Percentiles rank a stretch among this genome's conserved stretches.
Conservation (phyloP, 768 basidiomycete genomes). For the Cyathus striatus region DNA sequence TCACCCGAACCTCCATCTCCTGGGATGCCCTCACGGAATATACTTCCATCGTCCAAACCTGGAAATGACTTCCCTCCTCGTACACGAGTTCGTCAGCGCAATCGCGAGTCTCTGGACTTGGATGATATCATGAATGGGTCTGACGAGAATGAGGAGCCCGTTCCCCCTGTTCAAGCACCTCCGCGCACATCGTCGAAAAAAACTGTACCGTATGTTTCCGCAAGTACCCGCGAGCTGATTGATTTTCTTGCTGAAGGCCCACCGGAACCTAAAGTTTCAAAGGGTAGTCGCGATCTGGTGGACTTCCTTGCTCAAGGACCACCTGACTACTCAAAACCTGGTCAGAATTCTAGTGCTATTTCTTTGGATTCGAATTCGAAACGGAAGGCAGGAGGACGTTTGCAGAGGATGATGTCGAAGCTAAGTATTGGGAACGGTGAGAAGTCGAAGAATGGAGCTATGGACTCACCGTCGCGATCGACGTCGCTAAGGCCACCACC, state of each 20-base stretch:
- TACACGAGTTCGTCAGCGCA: conserved; percentile 46
- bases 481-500: conserved; percentile 1
- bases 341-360: conserved; percentile 24
- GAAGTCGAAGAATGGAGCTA: conserved; percentile 17
- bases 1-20: conserved; percentile 12
- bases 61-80: conserved; percentile 37
- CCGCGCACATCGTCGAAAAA: conserved; percentile 13
- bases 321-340: conserved; percentile 17
- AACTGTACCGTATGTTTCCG: conserved; percentile 23
- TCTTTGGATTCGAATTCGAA: conserved; percentile 34
- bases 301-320: conserved; percentile 58
- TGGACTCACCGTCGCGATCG: conserved; percentile 10
- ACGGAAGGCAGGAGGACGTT: conserved; percentile 51
- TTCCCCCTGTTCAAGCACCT: conserved; percentile 12
- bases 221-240: conserved; percentile 49
- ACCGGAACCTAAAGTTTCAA: conserved; percentile 40
- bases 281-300: conserved; percentile 42
- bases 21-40: conserved; percentile 13
- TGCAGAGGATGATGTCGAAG: conserved; percentile 82
- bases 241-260: conserved; percentile 53
- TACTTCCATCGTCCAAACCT: conserved; percentile 3
- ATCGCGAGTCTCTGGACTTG: conserved; percentile 66
- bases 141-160: conserved; percentile 51
- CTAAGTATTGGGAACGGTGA: conserved; percentile 49
- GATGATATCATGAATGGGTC: conserved; percentile 72